phyloP scores from a whole-genome alignment of 768 basidiomycete genomes.

The Omphalotus guepiniiformis region DNA sequence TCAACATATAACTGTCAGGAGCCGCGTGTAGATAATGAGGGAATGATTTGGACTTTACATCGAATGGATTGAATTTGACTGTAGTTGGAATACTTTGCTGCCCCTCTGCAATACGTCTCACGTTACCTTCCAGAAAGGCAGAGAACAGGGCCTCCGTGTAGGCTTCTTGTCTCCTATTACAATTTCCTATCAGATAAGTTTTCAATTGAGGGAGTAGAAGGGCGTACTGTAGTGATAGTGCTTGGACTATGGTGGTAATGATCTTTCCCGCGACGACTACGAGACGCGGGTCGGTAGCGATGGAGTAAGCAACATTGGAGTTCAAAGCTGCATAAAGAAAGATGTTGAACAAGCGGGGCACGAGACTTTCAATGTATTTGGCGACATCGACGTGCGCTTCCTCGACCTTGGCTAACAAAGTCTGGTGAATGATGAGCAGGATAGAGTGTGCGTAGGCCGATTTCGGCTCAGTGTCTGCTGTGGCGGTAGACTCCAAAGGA shows the following conservation, averaged over 20 bases:
- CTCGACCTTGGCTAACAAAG: conserved; percentile 44
- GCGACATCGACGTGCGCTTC: conserved; percentile 65
- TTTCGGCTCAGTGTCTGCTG: conserved; percentile 48
- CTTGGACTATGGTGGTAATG: conserved; percentile 62
- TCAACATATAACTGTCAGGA: conserved; percentile 12
- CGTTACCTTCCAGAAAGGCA: conserved; percentile 52
- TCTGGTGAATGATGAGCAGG: conserved; percentile 62
- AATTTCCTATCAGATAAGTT: conserved; percentile 4
- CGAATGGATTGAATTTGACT: conserved; percentile 43
- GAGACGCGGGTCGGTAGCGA: conserved; percentile 45
- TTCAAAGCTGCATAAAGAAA: conserved; percentile 40
- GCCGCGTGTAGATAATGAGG: no score
- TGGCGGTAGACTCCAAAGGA: conserved; percentile 19
- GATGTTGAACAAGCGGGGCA: conserved; percentile 68
- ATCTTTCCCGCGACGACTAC: conserved; percentile 62
- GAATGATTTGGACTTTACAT: conserved; percentile 31
- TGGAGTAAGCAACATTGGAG: conserved; percentile 20
- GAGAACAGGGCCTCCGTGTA: conserved; percentile 49
- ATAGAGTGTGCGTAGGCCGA: conserved; percentile 87
- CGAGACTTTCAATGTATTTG: conserved; percentile 75
- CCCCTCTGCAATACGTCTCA: conserved; percentile 50
- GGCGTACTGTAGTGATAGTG: conserved; percentile 62
- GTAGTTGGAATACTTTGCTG: conserved; percentile 43
- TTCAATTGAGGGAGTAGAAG: conserved; percentile 1
- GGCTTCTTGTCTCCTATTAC: conserved; percentile 56